Conservation (phyloP, 352 stramenopile genomes). For the Phytophthora hibernalis region DNA sequence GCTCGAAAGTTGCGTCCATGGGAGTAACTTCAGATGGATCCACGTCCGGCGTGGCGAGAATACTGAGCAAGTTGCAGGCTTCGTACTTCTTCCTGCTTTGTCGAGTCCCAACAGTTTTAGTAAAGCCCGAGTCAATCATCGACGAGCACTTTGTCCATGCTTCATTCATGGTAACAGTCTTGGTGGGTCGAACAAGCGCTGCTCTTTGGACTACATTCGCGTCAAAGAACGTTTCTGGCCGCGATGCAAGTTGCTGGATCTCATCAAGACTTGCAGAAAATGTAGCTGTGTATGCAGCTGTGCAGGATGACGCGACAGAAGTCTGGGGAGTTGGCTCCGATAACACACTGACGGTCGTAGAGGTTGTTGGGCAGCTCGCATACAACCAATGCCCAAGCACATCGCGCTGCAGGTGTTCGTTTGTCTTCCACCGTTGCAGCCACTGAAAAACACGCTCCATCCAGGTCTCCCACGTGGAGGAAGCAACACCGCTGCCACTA, state of each 20-base stretch:
- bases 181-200: conserved; percentile 49
- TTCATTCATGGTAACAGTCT: conserved; percentile 47
- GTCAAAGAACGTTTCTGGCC: conserved; percentile 57
- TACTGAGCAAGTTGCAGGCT: conserved; percentile 60
- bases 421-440: conserved; percentile 56
- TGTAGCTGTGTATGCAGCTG: conserved; percentile 34
- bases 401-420: conserved; percentile 64
- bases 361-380: conserved; percentile 52
- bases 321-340: conserved; percentile 22
- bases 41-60: conserved; percentile 33
- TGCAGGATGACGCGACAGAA: conserved; percentile 37
- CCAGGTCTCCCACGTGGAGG: conserved; percentile 56
- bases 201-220: conserved; percentile 51
- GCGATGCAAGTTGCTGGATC: conserved; percentile 51
- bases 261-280: conserved; percentile 47
- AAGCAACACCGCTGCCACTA: conserved; percentile 25
- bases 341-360: conserved; percentile 26
- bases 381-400: conserved; percentile 75
- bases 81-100: conserved; percentile 45
- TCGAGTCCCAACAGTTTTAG: conserved; percentile 33
- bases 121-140: conserved; percentile 29
- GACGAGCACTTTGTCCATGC: conserved; percentile 42
- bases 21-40: conserved; percentile 31
- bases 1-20: conserved; percentile 59
- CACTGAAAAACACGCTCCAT: conserved; percentile 65